Percentiles rank a stretch among this genome's conserved stretches.
Conservation (phyloP, 306 rosid genomes). For the Mucuna pruriens region DNA sequence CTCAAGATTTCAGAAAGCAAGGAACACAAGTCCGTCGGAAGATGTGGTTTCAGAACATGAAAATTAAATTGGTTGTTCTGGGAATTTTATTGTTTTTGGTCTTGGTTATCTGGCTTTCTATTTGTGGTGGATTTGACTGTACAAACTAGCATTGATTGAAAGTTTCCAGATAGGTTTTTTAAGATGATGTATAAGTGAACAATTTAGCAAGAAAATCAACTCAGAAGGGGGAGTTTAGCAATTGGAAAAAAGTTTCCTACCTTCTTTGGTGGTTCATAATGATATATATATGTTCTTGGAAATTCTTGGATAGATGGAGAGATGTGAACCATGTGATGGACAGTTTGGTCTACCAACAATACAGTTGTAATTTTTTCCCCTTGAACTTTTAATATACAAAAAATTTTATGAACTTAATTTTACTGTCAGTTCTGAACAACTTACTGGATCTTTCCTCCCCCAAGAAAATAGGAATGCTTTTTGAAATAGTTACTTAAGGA, state of each 20-base stretch:
- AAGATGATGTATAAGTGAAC: conserved; percentile 9
- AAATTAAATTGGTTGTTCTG: conserved; percentile 81
- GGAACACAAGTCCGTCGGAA: conserved; percentile 76
- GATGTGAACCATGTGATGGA: conserved; percentile 1
- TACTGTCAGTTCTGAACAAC: not conserved
- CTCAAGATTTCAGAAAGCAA: conserved; percentile 68
- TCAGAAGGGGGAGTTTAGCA: conserved; percentile 33
- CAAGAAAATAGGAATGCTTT: not conserved
- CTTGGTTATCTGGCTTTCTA: conserved; percentile 86
- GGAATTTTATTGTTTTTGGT: conserved; percentile 73
- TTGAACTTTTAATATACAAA: conserved; percentile 23
- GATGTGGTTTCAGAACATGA: conserved; percentile 99
- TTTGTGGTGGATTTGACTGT: conserved; percentile 92
- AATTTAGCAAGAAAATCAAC: conserved; percentile 20
- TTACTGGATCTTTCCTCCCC: not conserved
- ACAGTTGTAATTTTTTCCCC: conserved; percentile 22
- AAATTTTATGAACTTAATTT: not conserved
- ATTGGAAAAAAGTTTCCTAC: conserved; percentile 23
- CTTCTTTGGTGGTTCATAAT: conserved; percentile 20
- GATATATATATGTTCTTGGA: conserved; percentile 1
- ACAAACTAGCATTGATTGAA: conserved; percentile 55
- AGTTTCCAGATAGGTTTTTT: conserved; percentile 28
- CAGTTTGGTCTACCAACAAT: conserved; percentile 31
- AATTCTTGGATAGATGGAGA: conserved; percentile 24
- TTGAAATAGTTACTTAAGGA: not conserved